phyloP scores from a whole-genome alignment of 2,329 filamentous ascomycete species.

The Leptoxyphium fumago region DNA sequence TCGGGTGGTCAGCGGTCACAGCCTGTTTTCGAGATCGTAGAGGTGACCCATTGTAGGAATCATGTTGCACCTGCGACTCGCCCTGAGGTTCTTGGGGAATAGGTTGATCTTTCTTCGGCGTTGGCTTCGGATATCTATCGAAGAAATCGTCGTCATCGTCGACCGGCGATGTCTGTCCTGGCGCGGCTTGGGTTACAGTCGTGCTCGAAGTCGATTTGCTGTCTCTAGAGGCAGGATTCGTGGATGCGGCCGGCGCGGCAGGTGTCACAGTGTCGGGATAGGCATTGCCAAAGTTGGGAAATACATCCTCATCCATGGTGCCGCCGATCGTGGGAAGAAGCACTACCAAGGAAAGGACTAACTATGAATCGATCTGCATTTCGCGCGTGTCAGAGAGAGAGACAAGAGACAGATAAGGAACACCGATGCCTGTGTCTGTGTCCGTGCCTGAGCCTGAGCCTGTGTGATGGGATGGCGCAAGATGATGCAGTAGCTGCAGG shows the following conservation, averaged over 20 bases:
- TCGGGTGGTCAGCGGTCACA: constrained; percentile 6
- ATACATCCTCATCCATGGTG: constrained; percentile 18
- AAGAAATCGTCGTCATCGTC: constrained; percentile 22
- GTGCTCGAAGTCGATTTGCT: constrained; percentile 13
- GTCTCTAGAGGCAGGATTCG: constrained; percentile 42
- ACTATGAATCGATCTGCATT: background rate
- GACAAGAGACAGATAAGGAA: background rate
- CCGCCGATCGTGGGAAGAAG: background rate
- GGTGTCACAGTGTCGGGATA: constrained; percentile 13
- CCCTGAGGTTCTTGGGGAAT: background rate
- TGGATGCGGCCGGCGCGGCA: constrained; percentile 21
- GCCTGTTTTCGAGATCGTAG: constrained; percentile 1
- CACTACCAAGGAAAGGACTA: background rate
- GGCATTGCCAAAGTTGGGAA: constrained; percentile 27
- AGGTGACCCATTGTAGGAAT: constrained; percentile 2
- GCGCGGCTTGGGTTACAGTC: background rate
- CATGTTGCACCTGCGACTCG: constrained; percentile 1
- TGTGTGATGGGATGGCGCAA: too few relatives aligned
- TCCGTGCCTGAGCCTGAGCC: too few relatives aligned
- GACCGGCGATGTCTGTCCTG: constrained; percentile 6
- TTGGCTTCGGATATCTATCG: constrained; percentile 18
- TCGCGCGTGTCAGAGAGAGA: background rate
- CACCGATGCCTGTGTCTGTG: too few relatives aligned
- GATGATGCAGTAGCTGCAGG: background rate
- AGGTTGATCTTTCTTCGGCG: constrained; percentile 9